phyloP scores from a whole-genome alignment of 1,284 basidiomycete species.

The Amylostereum chailletii region DNA sequence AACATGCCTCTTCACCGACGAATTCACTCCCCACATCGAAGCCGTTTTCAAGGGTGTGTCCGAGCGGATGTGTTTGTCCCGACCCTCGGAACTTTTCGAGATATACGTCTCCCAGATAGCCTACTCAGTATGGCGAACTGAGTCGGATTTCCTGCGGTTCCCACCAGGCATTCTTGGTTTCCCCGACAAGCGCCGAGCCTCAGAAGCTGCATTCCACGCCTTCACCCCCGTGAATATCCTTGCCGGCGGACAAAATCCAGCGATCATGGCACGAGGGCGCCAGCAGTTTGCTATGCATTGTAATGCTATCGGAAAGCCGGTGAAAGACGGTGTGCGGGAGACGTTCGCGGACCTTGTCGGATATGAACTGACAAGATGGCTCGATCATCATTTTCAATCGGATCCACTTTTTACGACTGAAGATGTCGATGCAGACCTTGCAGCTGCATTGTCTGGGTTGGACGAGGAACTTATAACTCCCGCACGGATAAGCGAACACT shows the following conservation, averaged over 20 bases:
- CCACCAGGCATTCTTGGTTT: conserved; percentile 71
- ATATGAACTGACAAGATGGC: conserved; percentile 42
- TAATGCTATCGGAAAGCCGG: conserved; percentile 42
- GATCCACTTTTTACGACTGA: conserved; percentile 7
- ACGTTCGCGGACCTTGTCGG: conserved; percentile 72
- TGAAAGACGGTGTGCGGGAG: conserved; percentile 43
- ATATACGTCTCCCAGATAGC: conserved; percentile 77
- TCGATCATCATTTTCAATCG: conserved; percentile 23
- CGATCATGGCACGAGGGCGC: conserved; percentile 29
- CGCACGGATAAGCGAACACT: conserved; percentile 30
- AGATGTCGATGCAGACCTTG: conserved; percentile 30
- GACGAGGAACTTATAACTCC: conserved; percentile 26
- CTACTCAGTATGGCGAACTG: conserved; percentile 44
- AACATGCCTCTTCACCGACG: conserved; percentile 37
- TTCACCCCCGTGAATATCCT: conserved; percentile 58
- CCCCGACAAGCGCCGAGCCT: conserved; percentile 47
- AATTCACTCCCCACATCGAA: conserved; percentile 56
- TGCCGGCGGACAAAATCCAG: conserved; percentile 20
- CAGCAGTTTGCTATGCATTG: conserved; percentile 58
- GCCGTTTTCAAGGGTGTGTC: conserved; percentile 58
- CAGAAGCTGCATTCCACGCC: conserved; percentile 48
- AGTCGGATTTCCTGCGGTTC: conserved; percentile 53
- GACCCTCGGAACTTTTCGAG: conserved; percentile 64
- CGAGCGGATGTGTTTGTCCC: conserved; percentile 57
- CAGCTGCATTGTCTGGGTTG: conserved; percentile 22